Evolutionary conservation across 495 filamentous ascomycete species (phyloP), one percentile per base, ranked within the genome.

Genomic region (Hypoxylon subgilvum): DNA sequence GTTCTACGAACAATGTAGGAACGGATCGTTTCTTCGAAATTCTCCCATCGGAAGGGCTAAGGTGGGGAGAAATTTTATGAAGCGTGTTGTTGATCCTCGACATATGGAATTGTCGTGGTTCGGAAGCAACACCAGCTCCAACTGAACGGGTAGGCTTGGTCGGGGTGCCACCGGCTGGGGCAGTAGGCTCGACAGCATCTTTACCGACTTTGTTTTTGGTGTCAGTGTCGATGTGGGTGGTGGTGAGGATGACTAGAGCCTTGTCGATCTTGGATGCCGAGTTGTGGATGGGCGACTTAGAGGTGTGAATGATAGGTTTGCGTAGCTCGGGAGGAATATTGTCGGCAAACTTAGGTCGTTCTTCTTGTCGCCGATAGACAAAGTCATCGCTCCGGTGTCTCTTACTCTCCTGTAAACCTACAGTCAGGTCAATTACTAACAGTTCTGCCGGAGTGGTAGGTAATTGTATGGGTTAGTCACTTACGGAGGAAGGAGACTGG

Each of bases 401-500:
- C 63, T 80, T 80, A 41, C 54, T 73, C 39, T 69, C 57, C 57
- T 66, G 66, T n/a, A 69, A 59, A 12, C 66, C 63, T 69, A 34
- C 8, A 27, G 12, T 21, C 30, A 44, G 12, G 31, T 66, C 23
- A 67, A 31, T n/a, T 35, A 23, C 67, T 61, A 42, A 63, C 56
- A 5, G 48, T 60, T 73, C 48, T 43, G 25, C 10, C 10, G 38
- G 21, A 10, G 23, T 27, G 1, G 58, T 61, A 23, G 58, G 59
- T 48, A 63, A 13, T 57, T 23, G 28, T 2, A 57, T 21, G 18
- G 4, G 7, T 7, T 43, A 41, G n/a, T n/a, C 21, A 68, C 75
- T 58, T 52, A 83, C 81, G 74, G 6, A 84, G 77, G 35, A 78
- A 79, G 18, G 80, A 76, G 40, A 83, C 74, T 10, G 80, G 78